These are phyloP conservation scores for Sugiyamaella xylanicola DNA, from an alignment of 1,139 yeast genomes.

Conservation along the genomic window DNA sequence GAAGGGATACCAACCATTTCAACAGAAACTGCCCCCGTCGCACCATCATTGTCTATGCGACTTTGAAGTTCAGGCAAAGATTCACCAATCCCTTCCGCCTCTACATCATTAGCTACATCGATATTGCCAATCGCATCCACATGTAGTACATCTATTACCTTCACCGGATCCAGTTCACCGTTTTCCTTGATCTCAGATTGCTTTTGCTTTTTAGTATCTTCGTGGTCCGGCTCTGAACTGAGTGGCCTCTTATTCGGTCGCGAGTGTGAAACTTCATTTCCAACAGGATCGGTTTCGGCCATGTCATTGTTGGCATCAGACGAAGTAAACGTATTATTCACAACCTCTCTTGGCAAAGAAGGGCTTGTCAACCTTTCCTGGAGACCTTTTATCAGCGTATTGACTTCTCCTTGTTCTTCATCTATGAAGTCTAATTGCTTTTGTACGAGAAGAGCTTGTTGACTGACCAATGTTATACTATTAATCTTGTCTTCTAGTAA, in stretches of 20 bases:
- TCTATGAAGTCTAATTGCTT: slow-evolving; percentile 6
- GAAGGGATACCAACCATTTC: too few species aligned
- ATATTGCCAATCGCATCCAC: too few species aligned
- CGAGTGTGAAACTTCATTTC: too few species aligned
- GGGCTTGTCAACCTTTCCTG: slow-evolving; percentile 11
- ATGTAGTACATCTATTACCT: too few species aligned
- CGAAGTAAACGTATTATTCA: too few species aligned
- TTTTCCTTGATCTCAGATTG: too few species aligned
- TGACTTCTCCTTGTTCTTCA: slow-evolving; percentile 12
- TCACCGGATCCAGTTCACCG: too few species aligned
- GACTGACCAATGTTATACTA: not conserved
- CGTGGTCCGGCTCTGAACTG: not conserved
- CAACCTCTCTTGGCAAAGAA: not conserved
- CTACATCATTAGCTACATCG: too few species aligned
- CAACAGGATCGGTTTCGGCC: too few species aligned
- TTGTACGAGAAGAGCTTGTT: slow-evolving; percentile 5
- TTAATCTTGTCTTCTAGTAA: slow-evolving; percentile 18
- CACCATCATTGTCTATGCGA: not conserved
- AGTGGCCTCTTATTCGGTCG: not conserved
- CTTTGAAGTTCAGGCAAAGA: too few species aligned
- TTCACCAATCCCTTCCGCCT: too few species aligned
- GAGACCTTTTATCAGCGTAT: not conserved
- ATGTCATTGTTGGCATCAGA: too few species aligned
- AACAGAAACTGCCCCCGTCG: not conserved
- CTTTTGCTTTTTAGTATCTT: not conserved